Percentiles rank a stretch among this genome's conserved stretches.
phyloP scores from a whole-genome alignment of 768 basidiomycete species.

The Gloeopeniophorella convolvens region DNA sequence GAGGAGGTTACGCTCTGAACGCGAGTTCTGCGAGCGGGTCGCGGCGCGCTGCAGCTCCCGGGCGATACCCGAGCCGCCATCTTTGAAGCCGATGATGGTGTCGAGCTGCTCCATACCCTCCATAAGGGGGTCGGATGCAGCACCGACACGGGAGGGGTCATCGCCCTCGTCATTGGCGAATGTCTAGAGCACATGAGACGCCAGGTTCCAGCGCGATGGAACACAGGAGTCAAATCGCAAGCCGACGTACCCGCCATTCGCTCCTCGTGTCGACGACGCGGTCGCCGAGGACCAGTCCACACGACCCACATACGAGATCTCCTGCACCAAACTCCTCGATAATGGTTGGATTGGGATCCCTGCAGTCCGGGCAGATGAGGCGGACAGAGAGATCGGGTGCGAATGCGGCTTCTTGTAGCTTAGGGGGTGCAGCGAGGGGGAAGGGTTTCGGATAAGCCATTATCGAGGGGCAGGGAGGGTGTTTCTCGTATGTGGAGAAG shows the following conservation, averaged over 20 bases:
- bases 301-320: conserved; percentile 91
- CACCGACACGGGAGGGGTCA: conserved; percentile 99
- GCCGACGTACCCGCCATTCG: conserved; percentile 85
- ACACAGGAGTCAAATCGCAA: conserved; percentile 15
- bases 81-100: conserved; percentile 91
- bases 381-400: conserved; percentile 84
- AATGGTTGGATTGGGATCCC: conserved; percentile 89
- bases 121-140: conserved; percentile 86
- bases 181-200: conserved; percentile 53
- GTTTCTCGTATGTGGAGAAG: conserved; percentile 1
- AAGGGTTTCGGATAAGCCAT: conserved; percentile 48
- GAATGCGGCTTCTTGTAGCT: conserved; percentile 52
- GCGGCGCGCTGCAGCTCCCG: conserved; percentile 91
- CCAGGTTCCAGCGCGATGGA: conserved; percentile 17
- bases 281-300: conserved; percentile 93
- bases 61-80: conserved; percentile 90
- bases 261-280: conserved; percentile 95
- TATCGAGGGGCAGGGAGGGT: not conserved
- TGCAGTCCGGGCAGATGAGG: conserved; percentile 92
- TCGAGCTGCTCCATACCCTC: conserved; percentile 94
- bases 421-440: conserved; percentile 59
- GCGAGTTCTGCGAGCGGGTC: conserved; percentile 68
- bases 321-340: conserved; percentile 97
- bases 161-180: conserved; percentile 99
- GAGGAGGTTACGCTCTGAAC: conserved; percentile 79